Conservation (phyloP, 1,139 yeast genomes). For the Martiniozyma asiatica region DNA sequence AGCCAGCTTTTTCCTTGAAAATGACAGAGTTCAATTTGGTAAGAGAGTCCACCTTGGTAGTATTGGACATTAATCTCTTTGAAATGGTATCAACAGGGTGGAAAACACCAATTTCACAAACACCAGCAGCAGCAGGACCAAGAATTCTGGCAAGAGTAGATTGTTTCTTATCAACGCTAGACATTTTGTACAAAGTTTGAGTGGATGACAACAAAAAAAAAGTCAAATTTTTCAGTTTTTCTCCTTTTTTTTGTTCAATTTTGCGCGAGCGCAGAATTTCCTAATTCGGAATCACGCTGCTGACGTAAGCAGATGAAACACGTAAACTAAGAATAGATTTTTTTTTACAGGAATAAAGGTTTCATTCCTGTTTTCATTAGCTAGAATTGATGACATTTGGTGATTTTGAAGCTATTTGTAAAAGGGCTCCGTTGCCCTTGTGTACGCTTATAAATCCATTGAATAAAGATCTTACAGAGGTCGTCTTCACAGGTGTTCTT, state of each 20-base stretch:
- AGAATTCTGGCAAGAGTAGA: constrained; percentile 82
- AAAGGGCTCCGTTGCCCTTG: constrained; percentile 61
- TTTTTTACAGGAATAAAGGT: no score
- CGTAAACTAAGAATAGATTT: no score
- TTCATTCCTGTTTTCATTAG: no score
- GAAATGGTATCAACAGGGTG: constrained; percentile 99
- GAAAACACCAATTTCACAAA: constrained; percentile 90
- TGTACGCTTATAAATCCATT: constrained; percentile 50
- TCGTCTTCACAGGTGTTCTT: constrained; percentile 40
- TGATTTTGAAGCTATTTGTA: constrained; percentile 55
- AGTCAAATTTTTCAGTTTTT: not conserved
- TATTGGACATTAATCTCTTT: constrained; percentile 94
- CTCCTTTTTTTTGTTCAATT: not conserved
- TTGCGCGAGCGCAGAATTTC: not conserved
- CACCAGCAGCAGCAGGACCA: constrained; percentile 97
- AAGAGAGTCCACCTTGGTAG: constrained; percentile 52
- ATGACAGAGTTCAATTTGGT: constrained; percentile 72
- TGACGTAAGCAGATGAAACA: no score
- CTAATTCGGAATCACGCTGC: no score
- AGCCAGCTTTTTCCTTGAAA: constrained; percentile 70
- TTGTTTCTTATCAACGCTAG: constrained; percentile 60
- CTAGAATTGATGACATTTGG: constrained; percentile 55
- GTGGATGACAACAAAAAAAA: not conserved
- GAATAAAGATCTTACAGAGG: constrained; percentile 7
- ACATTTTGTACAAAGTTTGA: constrained; percentile 6